A percentile compares a stretch with the other conserved stretches of the same genome.
Evolutionary conservation across 176 grass and related monocot genomes (phyloP).

Genomic region (Cymbopogon citratus): DNA sequence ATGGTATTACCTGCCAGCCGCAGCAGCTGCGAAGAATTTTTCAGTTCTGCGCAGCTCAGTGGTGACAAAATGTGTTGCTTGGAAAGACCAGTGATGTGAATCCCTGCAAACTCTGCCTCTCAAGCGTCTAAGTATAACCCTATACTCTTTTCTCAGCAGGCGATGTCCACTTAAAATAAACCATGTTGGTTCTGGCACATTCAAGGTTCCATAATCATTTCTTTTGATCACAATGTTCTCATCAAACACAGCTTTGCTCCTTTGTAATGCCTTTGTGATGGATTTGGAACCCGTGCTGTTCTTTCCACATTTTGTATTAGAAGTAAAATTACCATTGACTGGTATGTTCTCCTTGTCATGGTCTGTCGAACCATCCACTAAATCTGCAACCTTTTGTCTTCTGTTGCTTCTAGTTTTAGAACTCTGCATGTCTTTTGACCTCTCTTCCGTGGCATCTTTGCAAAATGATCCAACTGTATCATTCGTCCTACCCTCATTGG

Average conservation of each 20-base stretch:
- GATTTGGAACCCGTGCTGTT: conserved; percentile 9
- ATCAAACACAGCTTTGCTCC: conserved; percentile 12
- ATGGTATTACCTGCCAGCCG: conserved; percentile 69
- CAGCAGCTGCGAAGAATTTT: conserved; percentile 88
- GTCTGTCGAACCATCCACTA: conserved; percentile 15
- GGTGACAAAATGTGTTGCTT: conserved; percentile 85
- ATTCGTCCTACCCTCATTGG: background rate
- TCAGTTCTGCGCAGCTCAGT: conserved; percentile 86
- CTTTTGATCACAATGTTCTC: conserved; percentile 2
- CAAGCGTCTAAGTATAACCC: conserved; percentile 49
- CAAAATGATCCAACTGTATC: conserved; percentile 20
- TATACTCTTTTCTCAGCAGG: conserved; percentile 75
- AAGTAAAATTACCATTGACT: background rate
- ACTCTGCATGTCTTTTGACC: background rate
- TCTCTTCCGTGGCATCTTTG: conserved; percentile 20
- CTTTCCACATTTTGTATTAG: conserved; percentile 22
- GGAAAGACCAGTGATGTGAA: conserved; percentile 86
- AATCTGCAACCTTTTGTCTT: conserved; percentile 32
- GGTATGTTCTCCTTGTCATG: conserved; percentile 71
- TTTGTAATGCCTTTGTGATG: conserved; percentile 20
- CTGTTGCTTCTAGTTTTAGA: conserved; percentile 24
- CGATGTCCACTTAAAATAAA: conserved; percentile 87
- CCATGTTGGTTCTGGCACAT: conserved; percentile 40
- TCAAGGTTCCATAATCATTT: conserved; percentile 26
- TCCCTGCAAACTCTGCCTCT: conserved; percentile 79